phyloP scores from a whole-genome alignment of 2,329 filamentous ascomycete species.

The Mycosphaerella sp. region DNA sequence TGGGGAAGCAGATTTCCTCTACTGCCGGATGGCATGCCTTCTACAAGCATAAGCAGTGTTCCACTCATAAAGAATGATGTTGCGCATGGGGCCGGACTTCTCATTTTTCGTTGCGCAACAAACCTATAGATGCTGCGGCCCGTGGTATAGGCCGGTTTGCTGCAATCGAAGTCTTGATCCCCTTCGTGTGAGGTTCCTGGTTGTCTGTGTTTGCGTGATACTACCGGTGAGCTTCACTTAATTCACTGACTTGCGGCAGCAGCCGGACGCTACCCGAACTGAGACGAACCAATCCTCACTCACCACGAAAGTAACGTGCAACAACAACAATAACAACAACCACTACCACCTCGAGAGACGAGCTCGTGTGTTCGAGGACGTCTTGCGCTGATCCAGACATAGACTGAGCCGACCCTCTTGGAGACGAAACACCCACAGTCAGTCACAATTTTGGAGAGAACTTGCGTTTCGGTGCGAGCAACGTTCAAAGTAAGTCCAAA shows the following conservation, averaged over 20 bases:
- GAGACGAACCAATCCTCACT: neutral
- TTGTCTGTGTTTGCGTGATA: neutral
- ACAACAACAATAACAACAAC: neutral
- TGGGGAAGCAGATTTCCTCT: neutral
- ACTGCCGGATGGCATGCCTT: neutral
- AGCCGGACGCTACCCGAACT: neutral
- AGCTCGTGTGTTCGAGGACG: no score
- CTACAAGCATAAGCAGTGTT: neutral
- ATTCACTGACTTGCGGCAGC: neutral
- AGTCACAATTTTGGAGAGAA: no score
- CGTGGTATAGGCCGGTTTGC: neutral
- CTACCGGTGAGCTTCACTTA: neutral
- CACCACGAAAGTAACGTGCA: neutral
- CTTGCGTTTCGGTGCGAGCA: no score
- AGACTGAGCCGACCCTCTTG: no score
- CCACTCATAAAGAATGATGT: neutral
- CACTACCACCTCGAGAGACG: no score
- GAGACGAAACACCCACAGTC: no score
- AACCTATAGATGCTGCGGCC: constrained; percentile 5
- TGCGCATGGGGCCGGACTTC: neutral
- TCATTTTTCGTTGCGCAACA: constrained; percentile 2
- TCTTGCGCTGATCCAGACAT: no score
- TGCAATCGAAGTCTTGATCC: neutral
- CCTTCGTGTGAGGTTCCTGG: neutral
- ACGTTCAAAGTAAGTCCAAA: neutral